phyloP scores from a whole-genome alignment of 2,329 filamentous ascomycete genomes.

The Fusarium vanettenii region DNA sequence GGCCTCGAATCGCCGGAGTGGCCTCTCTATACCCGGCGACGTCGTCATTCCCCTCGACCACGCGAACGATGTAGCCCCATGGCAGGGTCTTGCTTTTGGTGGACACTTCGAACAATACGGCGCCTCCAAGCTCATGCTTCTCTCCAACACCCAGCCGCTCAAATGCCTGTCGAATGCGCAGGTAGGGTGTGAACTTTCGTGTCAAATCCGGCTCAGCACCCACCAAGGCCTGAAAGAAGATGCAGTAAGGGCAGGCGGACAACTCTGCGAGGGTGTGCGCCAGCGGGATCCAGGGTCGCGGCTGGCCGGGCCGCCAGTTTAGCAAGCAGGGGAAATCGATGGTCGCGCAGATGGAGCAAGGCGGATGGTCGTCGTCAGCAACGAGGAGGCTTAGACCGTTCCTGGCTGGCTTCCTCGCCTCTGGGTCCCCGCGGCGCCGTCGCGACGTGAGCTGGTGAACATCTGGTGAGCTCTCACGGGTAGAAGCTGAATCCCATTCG shows the following conservation, averaged over 20 bases:
- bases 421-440: slow-evolving; percentile 37
- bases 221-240: slow-evolving; percentile 52
- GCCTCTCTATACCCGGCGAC: slow-evolving; percentile 36
- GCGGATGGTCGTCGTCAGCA: slow-evolving; percentile 41
- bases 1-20: slow-evolving; percentile 44
- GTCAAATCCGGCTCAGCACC: slow-evolving; percentile 43
- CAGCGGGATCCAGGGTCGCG: slow-evolving; percentile 51
- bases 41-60: slow-evolving; percentile 41
- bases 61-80: slow-evolving; percentile 51
- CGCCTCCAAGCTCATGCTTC: slow-evolving; percentile 51
- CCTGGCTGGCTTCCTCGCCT: slow-evolving; percentile 39
- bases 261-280: slow-evolving; percentile 47
- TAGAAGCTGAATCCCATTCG: slow-evolving; percentile 37
- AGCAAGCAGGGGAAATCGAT: slow-evolving; percentile 52
- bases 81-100: slow-evolving; percentile 51
- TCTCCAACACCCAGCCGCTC: slow-evolving; percentile 52
- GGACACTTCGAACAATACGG: slow-evolving; percentile 52
- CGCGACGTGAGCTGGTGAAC: slow-evolving; percentile 51
- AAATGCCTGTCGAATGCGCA: slow-evolving; percentile 53
- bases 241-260: slow-evolving; percentile 52
- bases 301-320: slow-evolving; percentile 50
- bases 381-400: slow-evolving; percentile 46
- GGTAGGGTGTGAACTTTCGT: slow-evolving; percentile 52
- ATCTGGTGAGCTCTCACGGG: slow-evolving; percentile 44
- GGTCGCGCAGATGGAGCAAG: slow-evolving; percentile 48